Percentiles rank a stretch among this genome's conserved stretches.
Conservation (phyloP, 2,329 filamentous ascomycete genomes). For the Fusarium compactum region DNA sequence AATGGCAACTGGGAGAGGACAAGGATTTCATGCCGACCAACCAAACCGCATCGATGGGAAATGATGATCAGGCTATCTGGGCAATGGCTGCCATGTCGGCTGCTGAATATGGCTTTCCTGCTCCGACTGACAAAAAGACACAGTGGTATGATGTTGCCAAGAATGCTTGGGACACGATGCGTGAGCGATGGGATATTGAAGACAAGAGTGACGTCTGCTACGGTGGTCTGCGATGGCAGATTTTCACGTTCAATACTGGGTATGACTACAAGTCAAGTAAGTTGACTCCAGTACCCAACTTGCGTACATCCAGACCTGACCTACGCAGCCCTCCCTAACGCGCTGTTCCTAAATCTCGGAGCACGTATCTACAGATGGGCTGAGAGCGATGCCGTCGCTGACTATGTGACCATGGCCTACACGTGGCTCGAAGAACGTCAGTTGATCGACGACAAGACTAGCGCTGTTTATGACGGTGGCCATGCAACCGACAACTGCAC, state of each 20-base stretch:
- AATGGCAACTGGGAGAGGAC: slow-evolving; percentile 67
- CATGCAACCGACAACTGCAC: slow-evolving; percentile 69
- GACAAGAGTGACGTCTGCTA: slow-evolving; percentile 56
- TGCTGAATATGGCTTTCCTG: slow-evolving; percentile 72
- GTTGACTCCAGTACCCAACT: slow-evolving; percentile 5
- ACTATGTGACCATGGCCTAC: slow-evolving; percentile 71
- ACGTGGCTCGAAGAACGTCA: slow-evolving; percentile 68
- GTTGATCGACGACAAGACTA: slow-evolving; percentile 69
- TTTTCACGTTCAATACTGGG: slow-evolving; percentile 77
- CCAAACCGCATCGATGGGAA: slow-evolving; percentile 66
- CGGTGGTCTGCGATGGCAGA: slow-evolving; percentile 79
- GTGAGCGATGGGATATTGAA: slow-evolving; percentile 66
- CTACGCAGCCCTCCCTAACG: slow-evolving; percentile 65
- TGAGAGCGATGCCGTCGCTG: slow-evolving; percentile 71
- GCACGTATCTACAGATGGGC: slow-evolving; percentile 79
- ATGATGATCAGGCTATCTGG: slow-evolving; percentile 80
- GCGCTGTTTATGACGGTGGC: slow-evolving; percentile 73
- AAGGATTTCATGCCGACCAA: slow-evolving; percentile 71
- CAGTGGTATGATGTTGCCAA: slow-evolving; percentile 75
- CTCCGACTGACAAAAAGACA: slow-evolving; percentile 62
- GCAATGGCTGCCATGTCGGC: slow-evolving; percentile 75
- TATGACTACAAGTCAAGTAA: slow-evolving; percentile 78
- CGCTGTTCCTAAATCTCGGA: slow-evolving; percentile 72
- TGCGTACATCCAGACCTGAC: background rate
- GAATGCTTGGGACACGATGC: slow-evolving; percentile 56